phyloP scores from a whole-genome alignment of 2,329 filamentous ascomycete species.

The Alternaria dauci region DNA sequence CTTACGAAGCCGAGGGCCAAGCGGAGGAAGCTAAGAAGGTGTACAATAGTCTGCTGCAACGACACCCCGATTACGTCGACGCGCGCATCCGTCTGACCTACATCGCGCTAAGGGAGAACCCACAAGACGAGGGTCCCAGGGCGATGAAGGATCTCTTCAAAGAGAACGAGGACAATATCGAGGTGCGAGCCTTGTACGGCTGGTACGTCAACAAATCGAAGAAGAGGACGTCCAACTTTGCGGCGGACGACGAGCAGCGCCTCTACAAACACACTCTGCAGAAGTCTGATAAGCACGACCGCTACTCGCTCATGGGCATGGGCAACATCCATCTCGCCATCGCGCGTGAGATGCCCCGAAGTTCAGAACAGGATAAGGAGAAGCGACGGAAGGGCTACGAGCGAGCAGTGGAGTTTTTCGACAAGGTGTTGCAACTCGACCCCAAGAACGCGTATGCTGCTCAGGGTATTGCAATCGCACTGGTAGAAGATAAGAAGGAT shows the following conservation, averaged over 20 bases:
- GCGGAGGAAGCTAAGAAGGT: constrained; percentile 85
- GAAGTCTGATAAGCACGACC: constrained; percentile 89
- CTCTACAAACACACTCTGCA: constrained; percentile 97
- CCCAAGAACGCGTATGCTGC: constrained; percentile 95
- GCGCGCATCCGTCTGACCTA: constrained; percentile 89
- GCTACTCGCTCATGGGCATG: constrained; percentile 97
- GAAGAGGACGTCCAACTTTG: constrained; percentile 80
- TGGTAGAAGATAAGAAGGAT: constrained; percentile 95
- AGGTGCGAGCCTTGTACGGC: constrained; percentile 90
- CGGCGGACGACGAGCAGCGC: constrained; percentile 88
- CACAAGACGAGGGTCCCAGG: constrained; percentile 85
- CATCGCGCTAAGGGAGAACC: constrained; percentile 81
- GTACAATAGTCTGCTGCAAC: constrained; percentile 83
- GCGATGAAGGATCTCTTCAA: constrained; percentile 86
- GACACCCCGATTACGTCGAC: constrained; percentile 92
- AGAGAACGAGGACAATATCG: constrained; percentile 82
- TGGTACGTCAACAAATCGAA: constrained; percentile 94
- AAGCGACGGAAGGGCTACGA: constrained; percentile 87
- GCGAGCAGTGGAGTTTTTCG: constrained; percentile 96
- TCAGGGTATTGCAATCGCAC: constrained; percentile 91
- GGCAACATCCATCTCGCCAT: constrained; percentile 90
- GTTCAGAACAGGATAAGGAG: constrained; percentile 88
- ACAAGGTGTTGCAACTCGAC: constrained; percentile 95
- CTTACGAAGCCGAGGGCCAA: constrained; percentile 86
- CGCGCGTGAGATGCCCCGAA: constrained; percentile 92